Base-by-base conservation (phyloP, 1,139 yeast species). In the Magnusiomyces suaveolens region DNA sequence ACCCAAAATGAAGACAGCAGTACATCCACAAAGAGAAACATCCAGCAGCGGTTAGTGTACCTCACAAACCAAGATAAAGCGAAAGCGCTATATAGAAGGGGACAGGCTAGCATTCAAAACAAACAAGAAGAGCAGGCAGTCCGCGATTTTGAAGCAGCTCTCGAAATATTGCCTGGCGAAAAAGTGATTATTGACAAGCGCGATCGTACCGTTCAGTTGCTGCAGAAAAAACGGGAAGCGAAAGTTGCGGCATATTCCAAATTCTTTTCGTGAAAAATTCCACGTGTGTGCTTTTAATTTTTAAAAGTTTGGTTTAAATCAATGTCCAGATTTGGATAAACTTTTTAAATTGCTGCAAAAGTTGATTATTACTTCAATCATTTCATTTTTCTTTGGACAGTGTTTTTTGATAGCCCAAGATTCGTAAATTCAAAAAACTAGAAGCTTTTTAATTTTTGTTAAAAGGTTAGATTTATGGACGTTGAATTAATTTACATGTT, bases 181-280 rank as follows among this genome's bases (percentile, higher is more conserved):
- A 81, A 79, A 1, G 96, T 86, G 10, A 84, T 90, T 56, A 63
- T 75, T 54, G 80, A 80, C 60, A 92, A 90, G 39, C 75, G 89
- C 50, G 69, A 73, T 25, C 85, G 82, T 51, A 83, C 87, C 43
- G 81, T 80, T 66, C 69, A 69, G 50, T 66, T 73, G 44, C 73
- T 81, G 54, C 79, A 79, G 60, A 72, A 72, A 29, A 78, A 87
- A 60, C 76, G 74, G 56, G 83, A 82, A 51, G 83, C 83, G 67
- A 89, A 89, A 68, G 86, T 83, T 74, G 87, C 86, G 63, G 92
- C 96, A 1, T 82, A 87, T 75, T 73, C 94, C 52, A 89, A 87
- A 69, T 85, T 90, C 75, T 90, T 90, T 29, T 29, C 33, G 12
- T 29, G n/a, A n/a, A n/a, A n/a, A n/a, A n/a, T 38, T n/a, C n/a